Evolutionary conservation across 805 yeast genomes (phyloP), one percentile per base, ranked within the genome.

Genomic region (Lachancea kluyveri): DNA sequence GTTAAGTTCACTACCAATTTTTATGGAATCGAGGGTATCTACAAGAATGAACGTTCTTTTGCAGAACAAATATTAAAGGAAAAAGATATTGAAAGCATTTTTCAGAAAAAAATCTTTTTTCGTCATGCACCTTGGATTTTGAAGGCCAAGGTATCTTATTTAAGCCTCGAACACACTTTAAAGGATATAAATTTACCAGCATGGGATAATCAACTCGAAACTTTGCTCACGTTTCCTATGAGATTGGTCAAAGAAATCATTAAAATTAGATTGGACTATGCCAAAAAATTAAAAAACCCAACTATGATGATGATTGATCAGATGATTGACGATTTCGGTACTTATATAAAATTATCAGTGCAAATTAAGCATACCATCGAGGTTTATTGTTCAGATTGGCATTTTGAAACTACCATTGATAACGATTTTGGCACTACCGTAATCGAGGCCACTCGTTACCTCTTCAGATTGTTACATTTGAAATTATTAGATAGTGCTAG

Each of bases 301-400:
- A 87, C 96, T 0, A 74, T 88, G 77, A 82, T 86, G 87, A 84
- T 86, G 79, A 84, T 92, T 45, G 98, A 92, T 57, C 96, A 90
- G 59, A 80, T 86, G 71, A 72, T 90, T 39, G 87, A 76, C 27
- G 95, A 86, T 53, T 81, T 90, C 52, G 78, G 78, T 43, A 70
- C 78, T 2, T 86, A 85, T 52, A 72, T 90, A 35, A 70, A 73
- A 28, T 63, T 87, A 20, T 88, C 95, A 0, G 67, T 85, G 11
- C 81, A 76, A 42, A 73, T 87, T 30, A 79, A 86, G 51, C 74
- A 72, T 36, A 75, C 85, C 0, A 70, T 80, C 28, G 59, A 68
- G 17, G 78, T 72, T 28, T 79, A 76, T 45, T 67, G 74, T 42
- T 53, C 57, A 3, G 71, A 72, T 6, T 87, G 95, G 95, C 70